Percentiles rank a stretch among this genome's conserved stretches.
These are phyloP conservation scores for Epichloe aotearoae DNA, from an alignment of 2,329 filamentous ascomycete species.

Conservation along the genomic window DNA sequence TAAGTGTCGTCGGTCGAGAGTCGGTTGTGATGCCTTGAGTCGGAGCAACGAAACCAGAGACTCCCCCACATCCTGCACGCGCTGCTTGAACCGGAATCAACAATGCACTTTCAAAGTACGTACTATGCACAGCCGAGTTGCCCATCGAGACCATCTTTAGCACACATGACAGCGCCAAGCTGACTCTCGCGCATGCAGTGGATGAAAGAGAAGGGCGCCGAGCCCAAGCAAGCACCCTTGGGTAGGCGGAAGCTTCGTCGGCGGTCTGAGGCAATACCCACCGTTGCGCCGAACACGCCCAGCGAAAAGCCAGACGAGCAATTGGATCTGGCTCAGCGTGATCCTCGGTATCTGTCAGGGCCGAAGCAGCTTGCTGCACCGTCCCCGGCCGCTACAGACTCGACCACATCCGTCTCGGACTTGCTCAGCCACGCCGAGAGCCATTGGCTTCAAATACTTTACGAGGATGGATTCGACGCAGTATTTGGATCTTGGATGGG, in stretches of 20 bases:
- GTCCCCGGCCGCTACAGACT: conserved; percentile 1
- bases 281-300: not conserved
- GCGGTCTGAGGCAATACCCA: not conserved
- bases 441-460: conserved; percentile 18
- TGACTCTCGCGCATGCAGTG: not conserved
- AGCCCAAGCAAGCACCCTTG: not conserved
- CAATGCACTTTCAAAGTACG: conserved; percentile 19
- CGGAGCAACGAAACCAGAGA: conserved; percentile 38
- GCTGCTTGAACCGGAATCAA: conserved; percentile 23
- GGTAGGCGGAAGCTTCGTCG: conserved; percentile 1
- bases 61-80: conserved; percentile 56
- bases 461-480: conserved; percentile 23
- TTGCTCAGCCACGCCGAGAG: conserved; percentile 6
- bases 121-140: not conserved
- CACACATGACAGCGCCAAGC: no score
- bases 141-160: no score
- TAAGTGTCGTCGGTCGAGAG: conserved; percentile 18
- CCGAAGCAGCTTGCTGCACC: not conserved
- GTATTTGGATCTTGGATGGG: conserved; percentile 30
- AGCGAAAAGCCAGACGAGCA: not conserved
- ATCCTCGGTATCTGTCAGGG: not conserved
- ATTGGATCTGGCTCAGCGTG: not conserved
- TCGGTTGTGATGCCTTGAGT: conserved; percentile 17
- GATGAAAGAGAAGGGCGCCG: conserved; percentile 4
- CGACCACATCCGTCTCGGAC: conserved; percentile 2